Evolutionary conservation across 2,329 filamentous ascomycete species (phyloP), one percentile per base, ranked within the genome.

Genomic region (Paraphoma chrysanthemicola): DNA sequence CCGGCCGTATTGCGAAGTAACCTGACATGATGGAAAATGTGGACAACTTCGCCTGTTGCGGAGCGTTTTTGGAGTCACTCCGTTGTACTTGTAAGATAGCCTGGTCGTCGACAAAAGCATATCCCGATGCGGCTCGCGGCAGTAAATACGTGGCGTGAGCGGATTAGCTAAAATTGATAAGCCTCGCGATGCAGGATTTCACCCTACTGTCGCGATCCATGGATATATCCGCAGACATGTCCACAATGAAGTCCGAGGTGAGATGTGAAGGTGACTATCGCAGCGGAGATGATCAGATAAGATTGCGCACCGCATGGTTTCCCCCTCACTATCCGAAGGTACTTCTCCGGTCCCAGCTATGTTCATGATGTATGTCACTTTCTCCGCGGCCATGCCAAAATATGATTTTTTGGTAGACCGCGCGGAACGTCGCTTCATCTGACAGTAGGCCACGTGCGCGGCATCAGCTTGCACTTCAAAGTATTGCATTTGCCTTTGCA

Each of bases 231-330:
- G 23, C 23, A 5, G 5, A 23, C 23, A 23, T 23, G 23, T 23
- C 23, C 23, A 5, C 23, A 23, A 23, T 31, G 45, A 29, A 8
- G 30, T 47, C 9, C 39, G 8, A n/a, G 16, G n/a, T n/a, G 16
- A n/a, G 39, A n/a, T 10, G 39, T 14, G 39, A n/a, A 9, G 10
- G 33, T 36, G 9, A 14, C 9, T 10, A 36, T 14, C 10, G 33
- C 44, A 16, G 28, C 57, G 65, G 64, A 69, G 64, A 64, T 68
- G 63, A 68, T 69, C 63, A 63, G 63, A 72, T 72, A 62, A 69
- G 66, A 72, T 72, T 23, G 23, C 23, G 23, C 23, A 23, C 3
- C 23, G 23, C 5, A 23, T 2, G 23, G 23, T 28, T 54, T 54
- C 64, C 65, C 57, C 62, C 62, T 57, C 29, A 50, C 48, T 48